Evolutionary conservation across 176 grass and related monocot species (phyloP).

Genomic region (Lolium multiflorum): DNA sequence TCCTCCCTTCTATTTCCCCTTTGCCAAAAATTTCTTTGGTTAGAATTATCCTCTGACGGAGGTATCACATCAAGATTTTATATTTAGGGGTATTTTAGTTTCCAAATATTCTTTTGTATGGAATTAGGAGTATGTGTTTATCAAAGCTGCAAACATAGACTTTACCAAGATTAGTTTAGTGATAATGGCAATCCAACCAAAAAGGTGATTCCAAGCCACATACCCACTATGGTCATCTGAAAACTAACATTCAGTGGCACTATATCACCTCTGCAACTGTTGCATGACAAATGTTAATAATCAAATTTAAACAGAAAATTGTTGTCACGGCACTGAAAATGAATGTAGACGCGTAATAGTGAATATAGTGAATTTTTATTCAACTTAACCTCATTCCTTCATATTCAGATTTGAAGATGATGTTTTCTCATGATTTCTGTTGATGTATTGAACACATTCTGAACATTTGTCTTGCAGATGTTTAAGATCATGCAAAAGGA

Average conservation of each 20-base stretch:
- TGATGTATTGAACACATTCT: slow-evolving; percentile 20
- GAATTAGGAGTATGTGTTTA: not conserved
- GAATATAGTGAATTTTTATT: not conserved
- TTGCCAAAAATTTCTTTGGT: no score
- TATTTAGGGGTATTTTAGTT: not conserved
- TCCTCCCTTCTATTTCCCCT: not conserved
- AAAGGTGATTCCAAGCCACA: not conserved
- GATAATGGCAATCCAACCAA: not conserved
- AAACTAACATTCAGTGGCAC: not conserved
- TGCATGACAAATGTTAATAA: not conserved
- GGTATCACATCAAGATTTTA: no score
- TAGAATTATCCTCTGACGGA: no score
- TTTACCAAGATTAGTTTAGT: not conserved
- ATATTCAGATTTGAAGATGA: slow-evolving; percentile 9
- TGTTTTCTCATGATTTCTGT: slow-evolving; percentile 31
- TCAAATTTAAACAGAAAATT: not conserved
- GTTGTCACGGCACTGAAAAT: not conserved
- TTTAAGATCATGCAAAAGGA: slow-evolving; percentile 93
- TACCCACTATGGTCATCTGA: not conserved
- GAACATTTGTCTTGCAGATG: slow-evolving; percentile 57
- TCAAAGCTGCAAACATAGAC: not conserved
- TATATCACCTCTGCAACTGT: not conserved
- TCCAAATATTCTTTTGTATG: not conserved
- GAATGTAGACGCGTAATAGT: not conserved
- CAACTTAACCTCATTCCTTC: slow-evolving; percentile 9